phyloP scores from a whole-genome alignment of 2,329 filamentous ascomycete genomes.

The Ophiosphaerella korrae region DNA sequence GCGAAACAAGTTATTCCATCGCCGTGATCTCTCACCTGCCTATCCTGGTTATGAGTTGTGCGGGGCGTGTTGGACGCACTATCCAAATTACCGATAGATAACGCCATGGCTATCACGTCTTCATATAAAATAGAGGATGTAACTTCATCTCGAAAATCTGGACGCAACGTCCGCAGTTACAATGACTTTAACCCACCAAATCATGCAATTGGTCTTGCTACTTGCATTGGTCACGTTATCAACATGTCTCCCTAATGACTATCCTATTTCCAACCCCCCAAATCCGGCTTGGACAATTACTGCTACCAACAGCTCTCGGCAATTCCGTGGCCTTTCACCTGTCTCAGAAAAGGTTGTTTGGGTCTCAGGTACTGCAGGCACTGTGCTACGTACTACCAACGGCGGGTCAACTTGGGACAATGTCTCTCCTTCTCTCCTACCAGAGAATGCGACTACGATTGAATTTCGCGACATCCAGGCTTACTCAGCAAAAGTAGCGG shows the following conservation, averaged over 20 bases:
- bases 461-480: constrained; percentile 39
- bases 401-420: constrained; percentile 29
- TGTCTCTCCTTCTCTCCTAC: constrained; percentile 25
- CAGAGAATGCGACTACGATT: constrained; percentile 26
- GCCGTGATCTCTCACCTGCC: constrained; percentile 4
- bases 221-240: neutral
- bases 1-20: neutral
- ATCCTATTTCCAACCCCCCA: neutral
- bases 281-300: constrained; percentile 21
- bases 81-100: neutral
- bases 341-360: constrained; percentile 24
- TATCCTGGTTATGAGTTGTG: neutral
- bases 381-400: constrained; percentile 31
- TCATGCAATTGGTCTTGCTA: neutral
- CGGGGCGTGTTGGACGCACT: neutral
- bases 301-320: constrained; percentile 30
- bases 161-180: neutral
- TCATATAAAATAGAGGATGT: no score
- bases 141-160: no score
- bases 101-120: neutral
- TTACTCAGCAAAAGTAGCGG: constrained; percentile 23
- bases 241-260: neutral
- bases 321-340: constrained; percentile 34
- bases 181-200: neutral
- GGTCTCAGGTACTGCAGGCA: constrained; percentile 35